Percentiles rank a stretch among this genome's conserved stretches.
These are phyloP conservation scores for Ganoderma leucocontextum DNA, from an alignment of 1,284 basidiomycete species.

Conservation along the genomic window DNA sequence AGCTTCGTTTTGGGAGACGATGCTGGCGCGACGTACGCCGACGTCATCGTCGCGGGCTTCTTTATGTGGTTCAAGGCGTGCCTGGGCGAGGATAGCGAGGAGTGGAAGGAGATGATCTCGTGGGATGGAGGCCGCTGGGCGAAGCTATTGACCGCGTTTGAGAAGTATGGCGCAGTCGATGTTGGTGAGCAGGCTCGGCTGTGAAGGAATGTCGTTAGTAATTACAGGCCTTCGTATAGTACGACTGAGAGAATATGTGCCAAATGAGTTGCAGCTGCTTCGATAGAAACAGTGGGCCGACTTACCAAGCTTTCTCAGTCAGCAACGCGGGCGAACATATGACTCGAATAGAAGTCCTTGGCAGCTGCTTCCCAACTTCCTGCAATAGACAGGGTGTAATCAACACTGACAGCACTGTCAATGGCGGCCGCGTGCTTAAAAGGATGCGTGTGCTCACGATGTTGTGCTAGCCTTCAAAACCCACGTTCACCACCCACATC, in stretches of 20 bases:
- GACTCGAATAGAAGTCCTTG: not conserved
- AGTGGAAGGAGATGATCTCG: slow-evolving; percentile 46
- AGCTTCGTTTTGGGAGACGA: slow-evolving; percentile 34
- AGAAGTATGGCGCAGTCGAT: not conserved
- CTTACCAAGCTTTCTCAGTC: not conserved
- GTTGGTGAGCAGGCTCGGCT: not conserved
- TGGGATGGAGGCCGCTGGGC: slow-evolving; percentile 52
- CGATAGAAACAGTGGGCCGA: not conserved
- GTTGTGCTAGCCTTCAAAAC: not conserved
- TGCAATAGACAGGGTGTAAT: not conserved
- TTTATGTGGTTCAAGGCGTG: slow-evolving; percentile 42
- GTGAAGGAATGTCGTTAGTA: not conserved
- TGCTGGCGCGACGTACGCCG: slow-evolving; percentile 43
- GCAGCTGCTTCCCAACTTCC: not conserved
- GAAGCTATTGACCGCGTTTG: slow-evolving; percentile 33
- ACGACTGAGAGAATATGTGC: no score
- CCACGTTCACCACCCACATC: not conserved
- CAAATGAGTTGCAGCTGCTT: no score
- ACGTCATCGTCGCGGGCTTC: slow-evolving; percentile 42
- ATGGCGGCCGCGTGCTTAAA: not conserved
- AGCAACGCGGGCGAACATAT: not conserved
- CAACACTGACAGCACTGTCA: not conserved
- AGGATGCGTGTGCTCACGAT: not conserved
- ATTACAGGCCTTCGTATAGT: not conserved
- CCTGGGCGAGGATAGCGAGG: slow-evolving; percentile 44